Conservation (phyloP, 2,329 filamentous ascomycete species). For the Clarireedia homoeocarpa region DNA sequence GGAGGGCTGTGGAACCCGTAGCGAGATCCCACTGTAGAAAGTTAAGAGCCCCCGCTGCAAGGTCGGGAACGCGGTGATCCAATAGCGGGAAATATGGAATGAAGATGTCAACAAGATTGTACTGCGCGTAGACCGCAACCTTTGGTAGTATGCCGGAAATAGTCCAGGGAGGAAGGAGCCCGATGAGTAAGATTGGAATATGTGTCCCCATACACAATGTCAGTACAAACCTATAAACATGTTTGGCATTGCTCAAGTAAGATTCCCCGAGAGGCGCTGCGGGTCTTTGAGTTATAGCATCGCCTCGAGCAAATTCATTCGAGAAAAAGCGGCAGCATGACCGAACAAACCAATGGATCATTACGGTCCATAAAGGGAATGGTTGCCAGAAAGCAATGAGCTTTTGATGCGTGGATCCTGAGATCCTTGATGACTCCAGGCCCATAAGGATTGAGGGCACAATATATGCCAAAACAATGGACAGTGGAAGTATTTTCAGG, state of each 20-base stretch:
- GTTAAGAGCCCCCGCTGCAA: constrained; percentile 34
- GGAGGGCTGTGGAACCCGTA: constrained; percentile 34
- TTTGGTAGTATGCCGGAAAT: constrained; percentile 30
- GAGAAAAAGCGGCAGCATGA: constrained; percentile 1
- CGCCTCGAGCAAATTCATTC: constrained; percentile 13
- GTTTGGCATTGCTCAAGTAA: constrained; percentile 19
- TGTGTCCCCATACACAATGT: constrained; percentile 33
- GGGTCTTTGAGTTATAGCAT: constrained; percentile 20
- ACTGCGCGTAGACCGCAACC: constrained; percentile 27
- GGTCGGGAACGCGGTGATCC: constrained; percentile 11
- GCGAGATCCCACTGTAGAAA: constrained; percentile 44
- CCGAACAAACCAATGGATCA: constrained; percentile 31
- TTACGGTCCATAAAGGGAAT: constrained; percentile 39
- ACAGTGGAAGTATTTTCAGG: constrained; percentile 31
- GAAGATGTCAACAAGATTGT: constrained; percentile 34
- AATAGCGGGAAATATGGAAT: constrained; percentile 29
- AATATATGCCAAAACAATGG: constrained; percentile 36
- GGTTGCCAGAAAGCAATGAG: constrained; percentile 43
- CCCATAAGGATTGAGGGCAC: constrained; percentile 37
- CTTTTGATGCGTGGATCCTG: constrained; percentile 37
- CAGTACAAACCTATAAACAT: constrained; percentile 31
- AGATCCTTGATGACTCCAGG: constrained; percentile 33
- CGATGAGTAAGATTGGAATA: constrained; percentile 34
- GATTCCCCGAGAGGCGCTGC: constrained; percentile 17
- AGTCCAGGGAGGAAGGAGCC: constrained; percentile 31